Base-by-base conservation (phyloP, 2,329 filamentous ascomycete species). In the Dactylellina leptospora region DNA sequence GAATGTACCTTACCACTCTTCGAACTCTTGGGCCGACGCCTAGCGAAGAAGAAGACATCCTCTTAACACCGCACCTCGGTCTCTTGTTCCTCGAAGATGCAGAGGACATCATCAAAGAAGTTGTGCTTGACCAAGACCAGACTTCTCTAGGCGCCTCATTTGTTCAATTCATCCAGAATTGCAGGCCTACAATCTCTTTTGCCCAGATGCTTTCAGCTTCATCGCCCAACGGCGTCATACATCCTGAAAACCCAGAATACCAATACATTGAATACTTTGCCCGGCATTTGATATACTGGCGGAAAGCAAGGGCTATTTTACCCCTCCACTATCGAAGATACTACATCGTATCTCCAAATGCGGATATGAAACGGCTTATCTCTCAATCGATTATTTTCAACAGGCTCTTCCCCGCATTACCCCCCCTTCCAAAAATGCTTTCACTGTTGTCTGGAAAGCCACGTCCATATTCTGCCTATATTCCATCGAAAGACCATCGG, bases 221-320 rank as follows among this genome's bases (percentile, higher is more conserved):
- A 22, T 53, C 58, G 9, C 53, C 53, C 2, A 36, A 61, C 9
- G 54, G 45, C 22, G 87, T 61, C 90, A 93, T 78, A 86, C 92
- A 59, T 87, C 88, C 13, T 85, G 88, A 75, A 86, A 85, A 75
- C 87, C 90, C 55, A 85, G 88, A 18, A 88, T 97, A 56, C 88
- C 90, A 2, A 84, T 95, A 0, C 84, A 87, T 28, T 91, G 96
- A 75, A 89, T 97, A 74, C 89, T 90, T 96, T 74, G 92, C 93
- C 8, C 90, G 91, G 66, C 95, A 97, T 81, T 89, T 99, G 74
- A 92, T 97, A 73, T 96, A 96, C 81, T 97, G 93, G 93, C 88
- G 95, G 22, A 89, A 93, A 64, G 95, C 93, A 48, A 90, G 96
- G 71, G 90, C 93, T 13, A 93, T 97, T 40, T 90, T 92, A 3